Evolutionary conservation across 176 grass and related monocot species (phyloP), one percentile per base, ranked within the genome.

Genomic region (Ampelocalamus luodianensis): DNA sequence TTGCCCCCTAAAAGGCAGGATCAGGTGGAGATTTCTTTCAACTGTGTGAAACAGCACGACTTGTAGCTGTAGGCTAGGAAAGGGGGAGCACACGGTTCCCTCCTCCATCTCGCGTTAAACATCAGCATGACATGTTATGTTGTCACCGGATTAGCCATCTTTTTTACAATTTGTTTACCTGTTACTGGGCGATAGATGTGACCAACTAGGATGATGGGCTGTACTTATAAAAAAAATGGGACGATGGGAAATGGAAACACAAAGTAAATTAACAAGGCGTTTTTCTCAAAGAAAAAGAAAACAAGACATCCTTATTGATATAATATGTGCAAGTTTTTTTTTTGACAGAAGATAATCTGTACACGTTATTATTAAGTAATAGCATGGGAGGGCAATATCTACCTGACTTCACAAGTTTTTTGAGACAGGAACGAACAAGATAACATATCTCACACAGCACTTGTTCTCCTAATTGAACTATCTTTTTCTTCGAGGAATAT

Each of bases 81-180:
- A 27, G 13, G 50, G 4, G 34, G 5, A 50, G 22, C 24, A 79
- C 84, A 54, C 67, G 77, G 83, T 79, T 78, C 58, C 13, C 20
- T 29, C 5, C 1, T 56, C n/a, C 10, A 6, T 43, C 26, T 71
- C 51, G 37, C 18, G 26, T 59, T 68, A 12, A 37, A 37, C 61
- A 16, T 82, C 78, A 82, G 62, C 85, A 24, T 61, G 78, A 87
- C 85, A 48, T 60, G 14, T 26, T 7, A 12, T 74, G 45, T 2
- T 14, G 46, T 85, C 59, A 77, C 16, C 27, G 29, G 18, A 37
- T 10, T 22, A 74, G 8, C 72, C 12, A 8, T 26, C 10, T 45
- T 66, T 67, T 67, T 67, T 14, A 3, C 8, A n/a, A n/a, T n/a
- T n/a, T n/a, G n/a, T 59, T 23, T 0, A 23, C 4, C 4, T 60